A percentile compares a stretch with the other conserved stretches of the same genome.
Evolutionary conservation across 1,284 basidiomycete genomes (phyloP).

Genomic region (Microbotryum violaceum): DNA sequence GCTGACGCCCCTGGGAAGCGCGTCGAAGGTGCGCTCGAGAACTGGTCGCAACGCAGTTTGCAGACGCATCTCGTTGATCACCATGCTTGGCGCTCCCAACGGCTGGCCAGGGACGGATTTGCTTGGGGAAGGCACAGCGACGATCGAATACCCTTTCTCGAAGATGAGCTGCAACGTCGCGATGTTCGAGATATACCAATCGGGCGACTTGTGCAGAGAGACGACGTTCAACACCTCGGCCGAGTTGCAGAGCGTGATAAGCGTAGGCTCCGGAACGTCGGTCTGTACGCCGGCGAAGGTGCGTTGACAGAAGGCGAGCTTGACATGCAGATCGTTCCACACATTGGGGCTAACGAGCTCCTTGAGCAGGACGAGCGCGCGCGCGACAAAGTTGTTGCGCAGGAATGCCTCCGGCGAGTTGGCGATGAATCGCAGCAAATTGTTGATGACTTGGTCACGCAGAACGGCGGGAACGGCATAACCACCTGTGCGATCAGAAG

Average conservation of each 20-base stretch:
- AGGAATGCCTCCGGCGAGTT: conserved; percentile 61
- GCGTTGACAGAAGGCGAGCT: conserved; percentile 78
- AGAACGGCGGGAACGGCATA: conserved; percentile 55
- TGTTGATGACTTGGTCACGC: conserved; percentile 81
- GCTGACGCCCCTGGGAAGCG: conserved; percentile 53
- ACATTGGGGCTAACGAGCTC: conserved; percentile 71
- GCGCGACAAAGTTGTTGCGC: conserved; percentile 59
- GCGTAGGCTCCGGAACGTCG: conserved; percentile 63
- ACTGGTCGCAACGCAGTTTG: conserved; percentile 76
- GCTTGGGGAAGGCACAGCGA: conserved; percentile 4
- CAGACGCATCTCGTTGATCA: conserved; percentile 51
- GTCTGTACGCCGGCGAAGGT: conserved; percentile 52
- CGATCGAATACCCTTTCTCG: conserved; percentile 50
- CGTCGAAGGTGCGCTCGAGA: conserved; percentile 74
- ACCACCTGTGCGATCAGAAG: not conserved
- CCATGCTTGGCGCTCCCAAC: conserved; percentile 46
- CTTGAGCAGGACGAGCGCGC: conserved; percentile 73
- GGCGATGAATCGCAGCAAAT: conserved; percentile 79
- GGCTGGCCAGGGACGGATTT: not conserved
- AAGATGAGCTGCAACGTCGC: conserved; percentile 78
- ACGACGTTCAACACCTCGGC: conserved; percentile 87
- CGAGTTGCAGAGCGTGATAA: conserved; percentile 68
- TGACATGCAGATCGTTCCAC: conserved; percentile 90
- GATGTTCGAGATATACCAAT: conserved; percentile 74
- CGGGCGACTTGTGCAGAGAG: conserved; percentile 69